These are phyloP conservation scores for Pythium biforme DNA, from an alignment of 352 stramenopile genomes.

Conservation along the genomic window DNA sequence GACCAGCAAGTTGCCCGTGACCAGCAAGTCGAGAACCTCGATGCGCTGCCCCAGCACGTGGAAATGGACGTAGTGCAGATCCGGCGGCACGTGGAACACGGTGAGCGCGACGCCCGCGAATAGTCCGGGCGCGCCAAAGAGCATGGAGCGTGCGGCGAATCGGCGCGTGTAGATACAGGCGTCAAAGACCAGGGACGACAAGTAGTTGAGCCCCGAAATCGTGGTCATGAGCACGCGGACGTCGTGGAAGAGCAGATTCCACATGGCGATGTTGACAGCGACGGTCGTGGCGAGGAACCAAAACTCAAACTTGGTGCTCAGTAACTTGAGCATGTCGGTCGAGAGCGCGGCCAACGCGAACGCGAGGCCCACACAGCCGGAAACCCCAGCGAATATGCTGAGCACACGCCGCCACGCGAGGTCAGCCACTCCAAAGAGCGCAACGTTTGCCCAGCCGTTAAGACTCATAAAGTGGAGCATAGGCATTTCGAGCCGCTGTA, in stretches of 20 bases:
- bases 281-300: background rate
- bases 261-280: background rate
- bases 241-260: slow-evolving; percentile 6
- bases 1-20: background rate
- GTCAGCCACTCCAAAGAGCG: background rate
- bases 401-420: too few species aligned
- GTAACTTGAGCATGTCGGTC: background rate
- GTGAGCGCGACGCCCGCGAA: background rate
- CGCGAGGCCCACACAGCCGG: background rate
- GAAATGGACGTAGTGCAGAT: background rate
- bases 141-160: background rate
- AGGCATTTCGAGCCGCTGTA: background rate
- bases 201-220: background rate
- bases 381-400: background rate
- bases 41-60: background rate
- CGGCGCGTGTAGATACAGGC: slow-evolving; percentile 1
- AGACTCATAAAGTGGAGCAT: background rate
- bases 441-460: too few species aligned
- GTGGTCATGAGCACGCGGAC: background rate
- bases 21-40: background rate
- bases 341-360: background rate
- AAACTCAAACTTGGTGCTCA: slow-evolving; percentile 12
- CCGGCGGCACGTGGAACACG: background rate
- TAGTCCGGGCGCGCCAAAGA: background rate
- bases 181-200: background rate